Percentiles rank a stretch among this genome's conserved stretches.
Evolutionary conservation across 1,284 basidiomycete genomes (phyloP).

Genomic region (Cryptococcus sp.): DNA sequence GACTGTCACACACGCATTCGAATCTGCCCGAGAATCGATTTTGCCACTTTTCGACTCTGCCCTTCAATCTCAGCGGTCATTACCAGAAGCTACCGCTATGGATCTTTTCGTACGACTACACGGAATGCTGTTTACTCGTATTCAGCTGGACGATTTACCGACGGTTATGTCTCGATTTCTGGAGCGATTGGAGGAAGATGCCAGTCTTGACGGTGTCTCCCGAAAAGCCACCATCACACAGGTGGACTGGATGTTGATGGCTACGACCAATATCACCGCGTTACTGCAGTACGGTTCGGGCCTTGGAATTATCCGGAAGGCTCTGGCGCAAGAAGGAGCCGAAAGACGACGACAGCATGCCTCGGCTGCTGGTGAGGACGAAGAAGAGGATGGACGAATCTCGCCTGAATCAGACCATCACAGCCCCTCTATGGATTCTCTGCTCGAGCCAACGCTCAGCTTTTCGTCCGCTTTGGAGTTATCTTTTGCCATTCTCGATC

Average conservation of each 20-base stretch:
- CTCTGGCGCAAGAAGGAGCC: conserved; percentile 41
- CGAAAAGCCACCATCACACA: conserved; percentile 55
- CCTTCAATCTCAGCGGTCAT: conserved; percentile 62
- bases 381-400: conserved; percentile 35
- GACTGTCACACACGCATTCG: conserved; percentile 82
- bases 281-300: conserved; percentile 85
- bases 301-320: conserved; percentile 63
- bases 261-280: conserved; percentile 71
- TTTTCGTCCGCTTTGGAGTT: conserved; percentile 73
- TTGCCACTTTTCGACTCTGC: conserved; percentile 74
- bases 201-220: conserved; percentile 55
- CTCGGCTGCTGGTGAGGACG: conserved; percentile 44
- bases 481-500: conserved; percentile 70
- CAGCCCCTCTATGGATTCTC: not conserved
- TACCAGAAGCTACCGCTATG: conserved; percentile 68
- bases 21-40: conserved; percentile 79
- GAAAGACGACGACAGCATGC: conserved; percentile 38
- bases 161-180: conserved; percentile 75
- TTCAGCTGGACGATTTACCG: conserved; percentile 86
- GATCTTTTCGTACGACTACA: conserved; percentile 89
- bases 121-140: conserved; percentile 91
- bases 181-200: conserved; percentile 69
- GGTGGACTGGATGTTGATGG: conserved; percentile 96
- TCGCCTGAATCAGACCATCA: conserved; percentile 12
- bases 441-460: conserved; percentile 53